Evolutionary conservation across 768 basidiomycete genomes (phyloP).

Genomic region (Candolleomyces eurysporus): DNA sequence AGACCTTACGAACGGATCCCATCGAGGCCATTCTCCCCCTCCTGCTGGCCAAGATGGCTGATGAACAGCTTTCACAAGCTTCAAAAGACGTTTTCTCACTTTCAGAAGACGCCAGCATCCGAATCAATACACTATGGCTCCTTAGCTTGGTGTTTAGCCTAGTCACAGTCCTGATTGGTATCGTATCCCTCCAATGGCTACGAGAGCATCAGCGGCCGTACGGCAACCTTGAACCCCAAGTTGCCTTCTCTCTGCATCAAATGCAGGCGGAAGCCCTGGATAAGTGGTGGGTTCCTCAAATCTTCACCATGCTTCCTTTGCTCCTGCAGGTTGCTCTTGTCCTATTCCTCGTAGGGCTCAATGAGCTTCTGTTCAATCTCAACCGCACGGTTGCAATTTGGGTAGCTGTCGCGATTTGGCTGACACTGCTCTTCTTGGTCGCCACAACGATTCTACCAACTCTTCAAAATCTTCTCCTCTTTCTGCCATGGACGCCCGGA

Average conservation of each 20-base stretch:
- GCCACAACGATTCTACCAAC: slow-evolving; percentile 23
- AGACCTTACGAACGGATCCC: slow-evolving; percentile 18
- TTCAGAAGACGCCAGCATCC: neutral
- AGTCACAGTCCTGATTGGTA: slow-evolving; percentile 16
- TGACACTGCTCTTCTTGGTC: slow-evolving; percentile 17
- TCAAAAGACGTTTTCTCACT: neutral
- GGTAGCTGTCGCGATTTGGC: slow-evolving; percentile 19
- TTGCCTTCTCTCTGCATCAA: slow-evolving; percentile 20
- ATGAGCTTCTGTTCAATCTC: slow-evolving; percentile 26
- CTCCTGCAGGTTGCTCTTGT: slow-evolving; percentile 27
- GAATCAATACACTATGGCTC: slow-evolving; percentile 19
- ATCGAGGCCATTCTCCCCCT: neutral
- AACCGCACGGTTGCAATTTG: slow-evolving; percentile 17
- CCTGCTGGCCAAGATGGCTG: neutral
- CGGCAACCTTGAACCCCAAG: slow-evolving; percentile 4
- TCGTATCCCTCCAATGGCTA: slow-evolving; percentile 20
- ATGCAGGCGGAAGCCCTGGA: slow-evolving; percentile 26
- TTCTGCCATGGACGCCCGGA: neutral
- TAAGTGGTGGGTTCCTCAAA: slow-evolving; percentile 26
- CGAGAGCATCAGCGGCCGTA: slow-evolving; percentile 15
- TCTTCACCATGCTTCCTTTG: slow-evolving; percentile 25
- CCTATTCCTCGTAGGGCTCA: slow-evolving; percentile 27
- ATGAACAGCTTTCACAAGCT: neutral
- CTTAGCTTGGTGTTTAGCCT: slow-evolving; percentile 17
- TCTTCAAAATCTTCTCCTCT: slow-evolving; percentile 13